Evolutionary conservation across 2,329 filamentous ascomycete species (phyloP).

Genomic region (Sclerotinia minor): DNA sequence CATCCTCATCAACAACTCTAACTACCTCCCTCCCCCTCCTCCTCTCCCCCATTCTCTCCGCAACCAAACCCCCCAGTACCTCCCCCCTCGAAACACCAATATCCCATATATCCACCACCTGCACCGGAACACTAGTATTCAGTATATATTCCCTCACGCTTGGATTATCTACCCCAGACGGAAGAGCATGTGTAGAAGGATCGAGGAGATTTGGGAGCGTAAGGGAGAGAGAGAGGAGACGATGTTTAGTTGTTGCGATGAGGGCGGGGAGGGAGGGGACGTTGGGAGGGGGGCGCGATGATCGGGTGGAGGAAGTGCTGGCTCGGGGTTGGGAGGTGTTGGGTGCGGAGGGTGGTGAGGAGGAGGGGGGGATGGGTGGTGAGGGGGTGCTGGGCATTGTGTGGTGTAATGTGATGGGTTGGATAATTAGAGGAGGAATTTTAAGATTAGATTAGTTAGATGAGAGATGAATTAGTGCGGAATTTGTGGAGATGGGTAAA

Average conservation of each 20-base stretch:
- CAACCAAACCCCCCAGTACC: slow-evolving; percentile 80
- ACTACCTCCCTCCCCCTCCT: slow-evolving; percentile 80
- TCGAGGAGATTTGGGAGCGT: slow-evolving; percentile 57
- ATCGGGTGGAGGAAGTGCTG: neutral
- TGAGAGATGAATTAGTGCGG: neutral
- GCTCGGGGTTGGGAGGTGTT: neutral
- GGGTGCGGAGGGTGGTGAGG: neutral
- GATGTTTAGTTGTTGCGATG: slow-evolving; percentile 72
- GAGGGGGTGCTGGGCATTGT: too few relatives aligned
- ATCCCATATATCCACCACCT: slow-evolving; percentile 85
- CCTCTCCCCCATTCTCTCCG: slow-evolving; percentile 69
- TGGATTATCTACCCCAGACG: slow-evolving; percentile 51
- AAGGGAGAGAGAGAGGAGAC: slow-evolving; percentile 77
- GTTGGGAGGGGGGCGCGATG: neutral
- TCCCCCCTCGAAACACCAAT: slow-evolving; percentile 78
- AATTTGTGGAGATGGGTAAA: neutral
- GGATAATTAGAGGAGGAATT: neutral
- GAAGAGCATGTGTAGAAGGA: slow-evolving; percentile 52
- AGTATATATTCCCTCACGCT: slow-evolving; percentile 62
- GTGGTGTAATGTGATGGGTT: too few relatives aligned
- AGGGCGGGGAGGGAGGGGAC: slow-evolving; percentile 51
- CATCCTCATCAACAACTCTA: slow-evolving; percentile 58
- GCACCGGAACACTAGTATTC: slow-evolving; percentile 65
- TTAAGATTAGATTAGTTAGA: neutral
- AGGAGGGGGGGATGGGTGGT: neutral